Conservation (phyloP, 768 basidiomycete species). For the Mycena capillaripes region DNA sequence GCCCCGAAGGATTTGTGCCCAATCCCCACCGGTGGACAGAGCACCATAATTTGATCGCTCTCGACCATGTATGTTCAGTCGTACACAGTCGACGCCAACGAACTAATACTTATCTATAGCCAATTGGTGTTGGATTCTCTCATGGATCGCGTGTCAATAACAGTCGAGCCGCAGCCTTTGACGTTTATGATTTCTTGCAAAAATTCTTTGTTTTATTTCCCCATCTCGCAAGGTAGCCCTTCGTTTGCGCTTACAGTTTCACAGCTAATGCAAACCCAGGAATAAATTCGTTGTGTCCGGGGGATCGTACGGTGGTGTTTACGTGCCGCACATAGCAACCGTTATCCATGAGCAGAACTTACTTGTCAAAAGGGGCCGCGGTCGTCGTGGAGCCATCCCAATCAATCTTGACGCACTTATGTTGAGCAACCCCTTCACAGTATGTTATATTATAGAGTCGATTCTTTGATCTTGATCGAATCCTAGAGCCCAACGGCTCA, state of each 20-base stretch:
- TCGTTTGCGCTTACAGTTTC: neutral
- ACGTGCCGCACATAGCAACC: conserved; percentile 46
- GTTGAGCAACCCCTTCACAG: conserved; percentile 38
- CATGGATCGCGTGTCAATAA: conserved; percentile 48
- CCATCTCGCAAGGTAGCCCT: conserved; percentile 1
- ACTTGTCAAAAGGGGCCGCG: conserved; percentile 31
- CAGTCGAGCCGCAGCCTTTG: conserved; percentile 45
- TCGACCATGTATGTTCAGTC: conserved; percentile 39
- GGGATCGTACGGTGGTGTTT: conserved; percentile 47
- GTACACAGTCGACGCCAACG: too few species aligned
- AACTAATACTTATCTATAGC: conserved; percentile 34
- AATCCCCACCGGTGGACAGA: conserved; percentile 32
- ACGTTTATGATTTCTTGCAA: conserved; percentile 53
- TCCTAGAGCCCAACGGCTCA: conserved; percentile 41
- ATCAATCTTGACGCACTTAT: conserved; percentile 46
- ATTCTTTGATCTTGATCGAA: neutral
- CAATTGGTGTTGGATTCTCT: conserved; percentile 49
- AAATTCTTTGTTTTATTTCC: conserved; percentile 36
- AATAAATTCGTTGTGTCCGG: conserved; percentile 38
- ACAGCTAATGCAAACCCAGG: neutral
- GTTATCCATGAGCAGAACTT: conserved; percentile 48
- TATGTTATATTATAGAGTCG: neutral
- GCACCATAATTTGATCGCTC: conserved; percentile 41
- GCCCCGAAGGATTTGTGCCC: neutral
- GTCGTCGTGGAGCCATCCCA: conserved; percentile 33